Percentiles rank a stretch among this genome's conserved stretches.
Evolutionary conservation across 2,329 filamentous ascomycete species (phyloP).

Genomic region (Colletotrichum gloeosporioides): DNA sequence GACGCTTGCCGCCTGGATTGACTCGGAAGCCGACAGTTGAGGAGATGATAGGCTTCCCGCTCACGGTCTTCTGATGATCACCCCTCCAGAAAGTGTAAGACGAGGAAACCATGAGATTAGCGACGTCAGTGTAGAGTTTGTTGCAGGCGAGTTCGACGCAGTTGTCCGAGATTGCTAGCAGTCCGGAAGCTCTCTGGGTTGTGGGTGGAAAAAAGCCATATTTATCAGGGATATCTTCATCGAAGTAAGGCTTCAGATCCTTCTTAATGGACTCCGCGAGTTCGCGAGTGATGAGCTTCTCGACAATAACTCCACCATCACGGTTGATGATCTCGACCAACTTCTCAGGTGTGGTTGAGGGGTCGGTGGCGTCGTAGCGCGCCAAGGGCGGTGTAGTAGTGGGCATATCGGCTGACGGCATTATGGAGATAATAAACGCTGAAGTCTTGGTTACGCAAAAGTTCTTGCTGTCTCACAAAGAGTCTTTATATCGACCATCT

Average conservation of each 20-base stretch:
- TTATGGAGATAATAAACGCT: accelerated
- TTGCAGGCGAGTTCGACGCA: conserved; percentile 43
- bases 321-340: conserved; percentile 28
- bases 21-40: conserved; percentile 42
- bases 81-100: conserved; percentile 40
- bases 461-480: neutral
- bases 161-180: conserved; percentile 40
- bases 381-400: neutral
- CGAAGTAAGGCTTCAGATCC: conserved; percentile 42
- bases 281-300: conserved; percentile 35
- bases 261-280: conserved; percentile 38
- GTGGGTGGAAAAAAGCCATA: conserved; percentile 45
- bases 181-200: conserved; percentile 42
- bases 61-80: conserved; percentile 33
- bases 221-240: conserved; percentile 37
- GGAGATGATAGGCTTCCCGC: conserved; percentile 39
- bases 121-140: conserved; percentile 36
- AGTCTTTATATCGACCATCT: neutral
- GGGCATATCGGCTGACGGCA: neutral
- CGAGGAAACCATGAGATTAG: conserved; percentile 38
- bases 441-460: too few relatives aligned
- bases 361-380: conserved; percentile 24
- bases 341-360: conserved; percentile 22
- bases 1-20: conserved; percentile 43
- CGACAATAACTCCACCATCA: conserved; percentile 42